Percentiles rank a stretch among this genome's conserved stretches.
phyloP scores from a whole-genome alignment of 1,284 basidiomycete genomes.

The Trichosporon sp. region DNA sequence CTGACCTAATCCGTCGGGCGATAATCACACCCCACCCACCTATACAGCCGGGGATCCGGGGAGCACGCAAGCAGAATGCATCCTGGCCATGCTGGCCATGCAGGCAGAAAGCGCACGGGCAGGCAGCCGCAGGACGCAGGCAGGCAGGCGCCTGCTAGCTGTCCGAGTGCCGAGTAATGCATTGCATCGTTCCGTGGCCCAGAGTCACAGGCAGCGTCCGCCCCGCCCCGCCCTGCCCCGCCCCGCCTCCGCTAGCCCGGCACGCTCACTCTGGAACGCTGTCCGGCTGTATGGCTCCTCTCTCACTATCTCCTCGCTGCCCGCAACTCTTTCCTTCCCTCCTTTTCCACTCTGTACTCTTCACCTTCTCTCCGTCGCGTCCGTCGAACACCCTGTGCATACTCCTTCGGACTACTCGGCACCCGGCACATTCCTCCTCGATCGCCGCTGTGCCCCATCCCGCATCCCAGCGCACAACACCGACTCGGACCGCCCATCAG shows the following conservation, averaged over 20 bases:
- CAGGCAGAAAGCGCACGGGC: too few species aligned
- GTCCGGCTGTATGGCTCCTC: background rate
- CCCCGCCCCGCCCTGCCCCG: background rate
- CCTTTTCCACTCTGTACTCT: background rate
- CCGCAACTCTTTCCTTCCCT: background rate
- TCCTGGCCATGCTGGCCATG: background rate
- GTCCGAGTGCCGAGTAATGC: background rate
- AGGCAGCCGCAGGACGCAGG: background rate
- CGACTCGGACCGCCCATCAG: background rate
- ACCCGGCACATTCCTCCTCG: background rate
- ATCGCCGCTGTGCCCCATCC: background rate
- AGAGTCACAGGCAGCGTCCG: background rate
- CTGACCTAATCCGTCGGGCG: background rate
- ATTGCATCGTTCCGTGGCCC: background rate
- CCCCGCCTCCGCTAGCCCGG: background rate
- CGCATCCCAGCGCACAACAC: background rate
- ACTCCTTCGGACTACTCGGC: background rate
- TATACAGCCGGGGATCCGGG: background rate
- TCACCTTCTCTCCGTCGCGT: background rate
- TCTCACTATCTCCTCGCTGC: background rate
- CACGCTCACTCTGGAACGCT: background rate
- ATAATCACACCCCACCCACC: background rate
- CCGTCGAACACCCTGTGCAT: background rate
- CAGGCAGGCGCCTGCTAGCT: background rate
- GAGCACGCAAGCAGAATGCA: background rate